phyloP scores from a whole-genome alignment of 2,329 filamentous ascomycete species.

The Didymella glomerata region DNA sequence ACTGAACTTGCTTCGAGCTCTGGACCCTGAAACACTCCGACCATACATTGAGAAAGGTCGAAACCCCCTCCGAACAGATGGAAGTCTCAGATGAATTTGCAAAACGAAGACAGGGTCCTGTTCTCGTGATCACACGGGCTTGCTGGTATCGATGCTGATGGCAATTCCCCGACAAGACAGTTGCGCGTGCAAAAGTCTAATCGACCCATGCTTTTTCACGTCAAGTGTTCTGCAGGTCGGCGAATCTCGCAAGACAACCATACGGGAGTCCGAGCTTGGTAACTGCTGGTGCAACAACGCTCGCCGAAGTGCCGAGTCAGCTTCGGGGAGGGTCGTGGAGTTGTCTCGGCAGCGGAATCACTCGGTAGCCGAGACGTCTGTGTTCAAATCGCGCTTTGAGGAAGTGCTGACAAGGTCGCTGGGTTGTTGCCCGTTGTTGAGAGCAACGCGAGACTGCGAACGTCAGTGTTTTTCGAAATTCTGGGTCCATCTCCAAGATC shows the following conservation, averaged over 20 bases:
- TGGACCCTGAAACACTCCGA: too few relatives aligned
- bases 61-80: too few relatives aligned
- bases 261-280: not conserved
- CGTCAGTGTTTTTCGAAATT: not conserved
- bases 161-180: not conserved
- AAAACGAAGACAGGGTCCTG: not conserved
- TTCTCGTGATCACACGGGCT: not conserved
- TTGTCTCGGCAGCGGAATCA: conserved; percentile 3
- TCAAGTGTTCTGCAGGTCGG: not conserved
- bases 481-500: not conserved
- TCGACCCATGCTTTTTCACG: not conserved
- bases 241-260: not conserved
- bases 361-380: not conserved
- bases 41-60: too few relatives aligned
- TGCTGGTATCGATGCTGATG: not conserved
- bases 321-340: not conserved
- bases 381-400: not conserved
- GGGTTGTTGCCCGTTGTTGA: not conserved
- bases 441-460: not conserved
- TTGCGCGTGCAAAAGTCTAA: not conserved
- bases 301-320: conserved; percentile 4
- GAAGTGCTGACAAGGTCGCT: not conserved
- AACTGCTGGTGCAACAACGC: not conserved
- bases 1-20: too few relatives aligned
- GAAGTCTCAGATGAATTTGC: not conserved